These are phyloP conservation scores for Dryas octopetala DNA, from an alignment of 306 rosid species.

Conservation along the genomic window DNA sequence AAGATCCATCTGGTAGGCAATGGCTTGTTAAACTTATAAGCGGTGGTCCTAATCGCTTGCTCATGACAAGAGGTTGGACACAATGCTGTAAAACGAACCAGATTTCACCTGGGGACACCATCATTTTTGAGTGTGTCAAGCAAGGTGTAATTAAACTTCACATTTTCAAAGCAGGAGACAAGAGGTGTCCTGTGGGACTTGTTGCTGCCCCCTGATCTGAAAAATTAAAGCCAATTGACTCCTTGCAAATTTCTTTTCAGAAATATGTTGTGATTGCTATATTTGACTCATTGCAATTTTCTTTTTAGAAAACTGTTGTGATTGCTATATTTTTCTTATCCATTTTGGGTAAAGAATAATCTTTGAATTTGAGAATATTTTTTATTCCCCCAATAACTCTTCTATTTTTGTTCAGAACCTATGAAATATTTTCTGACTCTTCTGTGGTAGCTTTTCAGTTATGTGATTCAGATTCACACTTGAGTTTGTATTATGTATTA, in stretches of 20 bases:
- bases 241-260: no score
- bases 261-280: no score
- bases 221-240: neutral
- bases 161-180: neutral
- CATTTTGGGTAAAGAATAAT: no score
- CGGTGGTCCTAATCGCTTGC: neutral
- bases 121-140: slow-evolving; percentile 6
- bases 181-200: neutral
- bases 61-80: neutral
- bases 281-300: no score
- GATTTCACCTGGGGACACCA: neutral
- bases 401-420: neutral
- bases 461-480: no score
- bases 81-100: slow-evolving; percentile 8
- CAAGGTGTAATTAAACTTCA: neutral
- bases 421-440: neutral
- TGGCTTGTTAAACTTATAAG: neutral
- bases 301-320: no score
- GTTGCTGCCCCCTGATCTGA: neutral
- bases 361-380: neutral
- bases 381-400: neutral
- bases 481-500: no score
- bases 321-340: no score
- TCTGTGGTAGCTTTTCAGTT: no score
- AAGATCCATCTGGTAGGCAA: neutral